Percentiles rank a stretch among this genome's conserved stretches.
These are phyloP conservation scores for Neoboletus brunneissimus DNA, from an alignment of 768 basidiomycete genomes.

Conservation along the genomic window DNA sequence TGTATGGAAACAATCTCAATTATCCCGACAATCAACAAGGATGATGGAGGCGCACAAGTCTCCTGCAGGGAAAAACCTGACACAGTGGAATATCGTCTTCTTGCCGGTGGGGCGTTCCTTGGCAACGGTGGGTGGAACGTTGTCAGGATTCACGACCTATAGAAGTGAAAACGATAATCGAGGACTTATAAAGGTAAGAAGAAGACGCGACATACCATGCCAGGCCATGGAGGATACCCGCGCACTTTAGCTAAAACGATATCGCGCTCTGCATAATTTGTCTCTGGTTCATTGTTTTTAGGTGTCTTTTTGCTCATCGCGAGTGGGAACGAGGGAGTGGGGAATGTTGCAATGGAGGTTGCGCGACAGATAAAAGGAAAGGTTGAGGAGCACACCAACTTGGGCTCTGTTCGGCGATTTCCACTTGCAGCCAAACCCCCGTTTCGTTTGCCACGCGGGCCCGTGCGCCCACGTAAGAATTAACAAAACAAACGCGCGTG, in stretches of 20 bases:
- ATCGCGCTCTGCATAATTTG: conserved; percentile 69
- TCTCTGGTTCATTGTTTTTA: conserved; percentile 38
- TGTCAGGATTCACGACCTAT: conserved; percentile 78
- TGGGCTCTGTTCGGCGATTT: conserved; percentile 40
- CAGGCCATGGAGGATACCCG: conserved; percentile 95
- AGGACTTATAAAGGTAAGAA: conserved; percentile 10
- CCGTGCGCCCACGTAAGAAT: conserved; percentile 39
- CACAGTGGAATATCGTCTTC: conserved; percentile 69
- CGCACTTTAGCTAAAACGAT: conserved; percentile 90
- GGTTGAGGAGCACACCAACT: conserved; percentile 40
- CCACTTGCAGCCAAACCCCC: conserved; percentile 38
- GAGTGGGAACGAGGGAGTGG: conserved; percentile 11
- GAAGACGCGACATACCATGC: conserved; percentile 64
- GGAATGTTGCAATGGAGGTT: conserved; percentile 20
- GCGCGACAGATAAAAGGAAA: conserved; percentile 39
- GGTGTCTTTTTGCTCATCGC: conserved; percentile 53
- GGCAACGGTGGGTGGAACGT: conserved; percentile 56
- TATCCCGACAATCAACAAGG: conserved; percentile 9
- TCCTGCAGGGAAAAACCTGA: conserved; percentile 89
- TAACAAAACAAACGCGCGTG: conserved; percentile 33
- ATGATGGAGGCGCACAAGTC: conserved; percentile 72
- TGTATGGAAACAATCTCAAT: conserved; percentile 31
- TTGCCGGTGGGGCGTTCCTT: conserved; percentile 71
- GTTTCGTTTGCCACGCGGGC: conserved; percentile 40
- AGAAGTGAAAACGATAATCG: conserved; percentile 10